Evolutionary conservation across 352 stramenopile genomes (phyloP).

Genomic region (Phytopythium kandeliae): DNA sequence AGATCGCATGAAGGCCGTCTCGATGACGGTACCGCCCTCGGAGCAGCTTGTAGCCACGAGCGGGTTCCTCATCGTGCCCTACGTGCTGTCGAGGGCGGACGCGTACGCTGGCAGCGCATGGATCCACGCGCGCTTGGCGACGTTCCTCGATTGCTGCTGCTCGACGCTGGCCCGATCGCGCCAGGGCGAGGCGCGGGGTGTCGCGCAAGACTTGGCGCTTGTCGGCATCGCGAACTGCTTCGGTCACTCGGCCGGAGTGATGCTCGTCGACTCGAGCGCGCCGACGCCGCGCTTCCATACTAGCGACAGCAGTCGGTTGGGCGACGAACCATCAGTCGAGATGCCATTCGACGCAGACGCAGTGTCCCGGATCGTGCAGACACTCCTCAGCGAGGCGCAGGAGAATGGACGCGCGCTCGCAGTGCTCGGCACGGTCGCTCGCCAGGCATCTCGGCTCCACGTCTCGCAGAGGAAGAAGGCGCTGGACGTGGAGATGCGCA

Average conservation of each 20-base stretch:
- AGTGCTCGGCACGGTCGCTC: constrained; percentile 29
- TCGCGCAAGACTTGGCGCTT: not conserved
- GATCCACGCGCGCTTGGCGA: not conserved
- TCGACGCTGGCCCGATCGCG: not conserved
- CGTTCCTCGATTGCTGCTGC: not conserved
- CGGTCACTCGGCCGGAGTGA: not conserved
- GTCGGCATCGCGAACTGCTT: not conserved
- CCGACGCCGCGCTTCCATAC: too few relatives aligned
- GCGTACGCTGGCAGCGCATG: constrained; percentile 14
- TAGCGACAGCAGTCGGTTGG: not conserved
- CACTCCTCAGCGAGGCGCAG: not conserved
- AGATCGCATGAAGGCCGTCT: constrained; percentile 11
- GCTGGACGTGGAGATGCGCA: constrained; percentile 33
- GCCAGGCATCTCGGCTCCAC: constrained; percentile 20
- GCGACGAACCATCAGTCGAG: not conserved
- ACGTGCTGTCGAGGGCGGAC: constrained; percentile 16
- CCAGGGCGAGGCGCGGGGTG: not conserved
- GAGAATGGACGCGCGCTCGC: not conserved
- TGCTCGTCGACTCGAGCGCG: not conserved
- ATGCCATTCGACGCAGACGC: not conserved
- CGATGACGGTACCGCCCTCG: not conserved
- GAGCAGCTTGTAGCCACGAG: not conserved
- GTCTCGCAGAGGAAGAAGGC: constrained; percentile 43
- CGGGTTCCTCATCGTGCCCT: constrained; percentile 12
- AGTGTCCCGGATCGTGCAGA: not conserved